Conservation (phyloP, 306 rosid species). For the Bauhinia variegata region DNA sequence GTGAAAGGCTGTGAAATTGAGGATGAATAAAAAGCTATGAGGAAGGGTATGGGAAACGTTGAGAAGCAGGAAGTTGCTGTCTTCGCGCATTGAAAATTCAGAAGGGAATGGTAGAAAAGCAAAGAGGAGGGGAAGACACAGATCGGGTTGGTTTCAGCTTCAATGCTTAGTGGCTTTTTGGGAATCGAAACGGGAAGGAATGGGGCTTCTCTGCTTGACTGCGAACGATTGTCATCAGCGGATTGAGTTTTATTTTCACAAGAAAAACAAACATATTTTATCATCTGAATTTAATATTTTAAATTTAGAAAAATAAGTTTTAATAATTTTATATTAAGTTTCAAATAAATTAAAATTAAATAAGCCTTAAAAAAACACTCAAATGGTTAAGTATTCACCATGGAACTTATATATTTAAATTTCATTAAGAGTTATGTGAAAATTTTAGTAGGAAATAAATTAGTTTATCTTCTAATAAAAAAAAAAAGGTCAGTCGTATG, state of each 20-base stretch:
- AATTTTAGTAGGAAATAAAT: too few species aligned
- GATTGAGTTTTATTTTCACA: background rate
- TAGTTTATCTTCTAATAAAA: too few species aligned
- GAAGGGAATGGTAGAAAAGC: background rate
- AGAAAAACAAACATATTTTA: too few species aligned
- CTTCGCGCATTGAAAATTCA: background rate
- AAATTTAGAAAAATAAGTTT: too few species aligned
- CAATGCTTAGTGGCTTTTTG: slow-evolving; percentile 33
- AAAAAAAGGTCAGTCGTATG: too few species aligned
- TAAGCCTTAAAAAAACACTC: too few species aligned
- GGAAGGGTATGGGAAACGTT: slow-evolving; percentile 4
- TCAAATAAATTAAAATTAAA: too few species aligned
- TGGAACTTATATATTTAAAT: too few species aligned
- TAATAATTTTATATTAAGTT: too few species aligned
- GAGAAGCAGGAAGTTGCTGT: background rate
- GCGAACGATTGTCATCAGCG: background rate
- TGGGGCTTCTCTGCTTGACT: background rate
- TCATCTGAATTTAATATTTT: too few species aligned
- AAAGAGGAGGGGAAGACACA: background rate
- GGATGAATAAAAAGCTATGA: slow-evolving; percentile 21
- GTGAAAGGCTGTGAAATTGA: slow-evolving; percentile 12
- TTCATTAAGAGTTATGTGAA: too few species aligned
- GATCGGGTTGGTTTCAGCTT: slow-evolving; percentile 3
- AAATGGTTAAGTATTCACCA: too few species aligned
- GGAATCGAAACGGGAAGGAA: slow-evolving; percentile 35